Base-by-base conservation (phyloP, 164 flowering plant genomes). In the Vitis labrusca region DNA sequence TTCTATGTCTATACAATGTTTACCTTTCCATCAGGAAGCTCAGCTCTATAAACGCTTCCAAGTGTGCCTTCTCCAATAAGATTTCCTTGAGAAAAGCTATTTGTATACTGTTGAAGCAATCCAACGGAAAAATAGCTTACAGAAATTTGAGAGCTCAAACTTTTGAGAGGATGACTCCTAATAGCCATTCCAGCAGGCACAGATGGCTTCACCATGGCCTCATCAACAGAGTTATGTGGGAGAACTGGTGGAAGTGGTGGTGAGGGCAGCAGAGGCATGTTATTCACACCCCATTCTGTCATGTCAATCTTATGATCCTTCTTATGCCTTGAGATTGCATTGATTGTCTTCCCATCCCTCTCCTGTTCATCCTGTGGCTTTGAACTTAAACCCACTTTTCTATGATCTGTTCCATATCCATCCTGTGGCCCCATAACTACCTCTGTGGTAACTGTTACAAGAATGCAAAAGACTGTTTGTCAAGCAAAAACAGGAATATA, bases 1-100 rank as follows among this genome's bases (percentile, higher is more conserved):
- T 16, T 12, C 49, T 50, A 68, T 53, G 63, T 15, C 32, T 49
- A 48, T 55, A 63, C 50, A 66, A 61, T 49, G 9, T 54, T 67
- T 81, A 94, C 99, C 94, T 81, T 85, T 72, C 97, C 95, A 79
- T 82, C 81, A 58, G 96, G 93, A 68, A 89, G 91, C 78, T 85
- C 86, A 65, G 94, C 97, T 73, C 75, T 80, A 62, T 92, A 92
- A 65, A 90, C 93, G 63, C 85, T 87, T 16, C 97, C 98, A 74
- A 94, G 69, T 73, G 71, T 75, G 69, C 98, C 97, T 65, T 74
- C 75, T 61, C 98, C 99, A 71, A 92, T 71, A 60, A 85, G 84
- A 82, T 89, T 88, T 63, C 84, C 94, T 77, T 83, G 86, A 68
- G 93, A 81, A 79, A 94, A 92, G 77, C 93, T 91, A 61, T 87